Percentiles rank a stretch among this genome's conserved stretches.
phyloP scores from a whole-genome alignment of 345 rosid genomes.

The Psidium guajava region DNA sequence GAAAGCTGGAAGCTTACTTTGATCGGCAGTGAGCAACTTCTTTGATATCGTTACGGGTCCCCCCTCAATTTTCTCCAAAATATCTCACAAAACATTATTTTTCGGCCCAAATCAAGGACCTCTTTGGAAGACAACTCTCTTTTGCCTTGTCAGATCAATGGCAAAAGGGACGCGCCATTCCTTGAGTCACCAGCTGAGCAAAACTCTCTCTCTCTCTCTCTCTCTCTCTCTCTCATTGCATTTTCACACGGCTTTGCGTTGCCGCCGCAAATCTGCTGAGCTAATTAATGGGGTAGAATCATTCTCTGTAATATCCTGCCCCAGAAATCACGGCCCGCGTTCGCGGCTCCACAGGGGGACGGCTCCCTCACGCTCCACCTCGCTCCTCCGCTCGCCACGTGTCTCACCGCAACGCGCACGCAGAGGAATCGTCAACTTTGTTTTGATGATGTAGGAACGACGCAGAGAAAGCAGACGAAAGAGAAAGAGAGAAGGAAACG shows the following conservation, averaged over 20 bases:
- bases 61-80: too few relatives aligned
- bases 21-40: too few relatives aligned
- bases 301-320: background rate
- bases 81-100: too few relatives aligned
- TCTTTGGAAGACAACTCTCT: background rate
- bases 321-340: conserved; percentile 24
- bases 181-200: background rate
- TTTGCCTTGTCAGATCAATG: background rate
- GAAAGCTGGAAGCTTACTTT: too few relatives aligned
- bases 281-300: background rate
- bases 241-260: background rate
- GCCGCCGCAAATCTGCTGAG: background rate
- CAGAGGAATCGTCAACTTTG: background rate
- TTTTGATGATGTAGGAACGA: background rate
- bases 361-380: conserved; percentile 8
- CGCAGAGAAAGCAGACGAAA: background rate
- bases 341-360: conserved; percentile 29
- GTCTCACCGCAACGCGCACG: background rate
- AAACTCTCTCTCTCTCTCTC: background rate
- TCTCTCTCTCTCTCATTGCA: background rate
- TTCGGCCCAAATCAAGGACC: background rate
- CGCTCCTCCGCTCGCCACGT: conserved; percentile 18
- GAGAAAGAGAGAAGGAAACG: background rate
- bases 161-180: background rate
- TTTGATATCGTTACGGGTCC: too few relatives aligned